Evolutionary conservation across 2,329 filamentous ascomycete species (phyloP).

Genomic region (Dothistroma septosporum): DNA sequence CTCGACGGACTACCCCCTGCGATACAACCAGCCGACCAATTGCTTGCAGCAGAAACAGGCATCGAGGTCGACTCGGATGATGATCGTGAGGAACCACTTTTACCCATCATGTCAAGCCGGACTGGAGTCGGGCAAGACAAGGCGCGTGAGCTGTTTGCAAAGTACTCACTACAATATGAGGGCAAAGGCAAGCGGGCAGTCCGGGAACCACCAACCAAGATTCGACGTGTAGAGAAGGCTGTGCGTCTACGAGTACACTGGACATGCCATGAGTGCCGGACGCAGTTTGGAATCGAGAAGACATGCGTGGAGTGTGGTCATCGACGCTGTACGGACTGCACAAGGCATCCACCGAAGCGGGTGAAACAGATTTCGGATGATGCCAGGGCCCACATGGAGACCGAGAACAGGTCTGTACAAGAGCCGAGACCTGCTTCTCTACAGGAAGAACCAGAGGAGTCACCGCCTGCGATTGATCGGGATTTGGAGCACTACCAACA

Average conservation of each 20-base stretch:
- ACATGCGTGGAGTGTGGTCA: slow-evolving; percentile 75
- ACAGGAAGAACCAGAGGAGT: neutral
- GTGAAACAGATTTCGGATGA: slow-evolving; percentile 51
- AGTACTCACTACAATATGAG: slow-evolving; percentile 40
- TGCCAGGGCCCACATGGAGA: slow-evolving; percentile 46
- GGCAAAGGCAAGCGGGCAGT: slow-evolving; percentile 12
- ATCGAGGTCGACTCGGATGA: slow-evolving; percentile 15
- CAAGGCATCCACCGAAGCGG: slow-evolving; percentile 66
- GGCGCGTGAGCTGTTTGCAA: slow-evolving; percentile 40
- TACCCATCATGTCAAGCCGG: slow-evolving; percentile 19
- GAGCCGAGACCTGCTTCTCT: slow-evolving; percentile 12
- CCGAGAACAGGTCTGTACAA: slow-evolving; percentile 1
- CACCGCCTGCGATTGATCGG: neutral
- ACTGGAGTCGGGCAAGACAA: slow-evolving; percentile 21
- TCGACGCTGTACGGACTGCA: slow-evolving; percentile 73
- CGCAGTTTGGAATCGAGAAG: slow-evolving; percentile 67
- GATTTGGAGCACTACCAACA: slow-evolving; percentile 1
- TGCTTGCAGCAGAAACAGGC: slow-evolving; percentile 3
- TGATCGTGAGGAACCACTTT: slow-evolving; percentile 21
- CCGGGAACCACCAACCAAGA: slow-evolving; percentile 25
- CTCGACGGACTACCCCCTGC: slow-evolving; percentile 2
- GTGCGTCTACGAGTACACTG: slow-evolving; percentile 74
- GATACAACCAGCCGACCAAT: slow-evolving; percentile 2
- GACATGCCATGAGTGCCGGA: slow-evolving; percentile 75
- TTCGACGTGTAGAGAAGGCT: slow-evolving; percentile 50